Evolutionary conservation across 73 alveolate genomes (phyloP), one percentile per base, ranked within the genome.

Genomic region (Tetrahymena elliotti): DNA sequence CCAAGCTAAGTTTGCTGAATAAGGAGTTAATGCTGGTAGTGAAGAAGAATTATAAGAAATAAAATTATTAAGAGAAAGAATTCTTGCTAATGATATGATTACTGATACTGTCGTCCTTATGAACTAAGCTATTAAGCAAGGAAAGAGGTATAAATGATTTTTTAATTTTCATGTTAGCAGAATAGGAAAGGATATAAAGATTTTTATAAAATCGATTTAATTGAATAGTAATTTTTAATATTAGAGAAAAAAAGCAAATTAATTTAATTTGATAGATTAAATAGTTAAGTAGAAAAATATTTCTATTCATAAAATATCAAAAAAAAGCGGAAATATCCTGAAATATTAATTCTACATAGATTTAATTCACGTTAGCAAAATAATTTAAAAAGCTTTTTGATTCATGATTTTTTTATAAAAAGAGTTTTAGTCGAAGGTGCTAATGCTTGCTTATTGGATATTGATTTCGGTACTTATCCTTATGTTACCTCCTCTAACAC

Each of bases 391-490:
- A 4, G 38, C 36, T 8, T 10, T 18, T 1, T 22, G n/a, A 27
- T 22, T 24, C 1, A 27, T 68, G 24, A 97, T 3, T 40, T 95
- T 68, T 40, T 41, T 15, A 96, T 96, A 9, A 95, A 97, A 93
- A 96, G 98, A 93, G 95, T 98, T 15, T 88, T 98, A 24, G 98
- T 98, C 7, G 99, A 97, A 95, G 99, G 99, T 37, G 99, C 99
- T 84, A 98, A 99, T 95, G 99, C 99, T 16, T 95, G 98, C 1
- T 97, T 99, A 99, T 97, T 99, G 37, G 99, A 98, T 93, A 96
- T 98, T 12, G 99, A 99, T 95, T 98, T 95, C 82, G 99, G 99
- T 41, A 98, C 99, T n/a, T 99, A 98, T 95, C 99, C 99, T 8
- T 99, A 95, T 93, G 99, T 99, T 13, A 99, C 99, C 33, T 97